These are phyloP conservation scores for Lipomyces mesembrius DNA, from an alignment of 805 yeast species.

Conservation along the genomic window DNA sequence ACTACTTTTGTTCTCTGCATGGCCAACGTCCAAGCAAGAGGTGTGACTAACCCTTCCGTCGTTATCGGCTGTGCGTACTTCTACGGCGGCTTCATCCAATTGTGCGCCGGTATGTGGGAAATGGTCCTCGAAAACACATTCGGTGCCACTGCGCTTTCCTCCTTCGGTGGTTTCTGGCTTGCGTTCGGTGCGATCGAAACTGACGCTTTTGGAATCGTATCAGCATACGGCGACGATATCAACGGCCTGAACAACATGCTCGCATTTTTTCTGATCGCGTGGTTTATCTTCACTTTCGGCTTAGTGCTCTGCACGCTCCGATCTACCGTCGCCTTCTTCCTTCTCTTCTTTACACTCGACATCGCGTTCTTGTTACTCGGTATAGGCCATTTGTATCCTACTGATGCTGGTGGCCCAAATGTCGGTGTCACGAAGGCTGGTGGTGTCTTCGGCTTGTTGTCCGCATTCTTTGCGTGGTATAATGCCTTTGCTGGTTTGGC, in stretches of 20 bases:
- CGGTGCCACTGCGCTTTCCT: constrained; percentile 66
- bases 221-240: constrained; percentile 54
- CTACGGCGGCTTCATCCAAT: constrained; percentile 66
- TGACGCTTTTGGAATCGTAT: constrained; percentile 62
- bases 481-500: constrained; percentile 69
- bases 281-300: constrained; percentile 66
- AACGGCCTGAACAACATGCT: constrained; percentile 52
- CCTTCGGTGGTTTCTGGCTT: constrained; percentile 75
- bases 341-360: constrained; percentile 57
- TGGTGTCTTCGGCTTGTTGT: constrained; percentile 63
- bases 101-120: constrained; percentile 71
- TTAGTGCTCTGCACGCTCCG: constrained; percentile 60
- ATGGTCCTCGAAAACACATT: constrained; percentile 66
- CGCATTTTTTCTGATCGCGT: constrained; percentile 64
- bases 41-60: constrained; percentile 56
- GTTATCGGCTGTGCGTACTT: constrained; percentile 63
- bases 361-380: constrained; percentile 62
- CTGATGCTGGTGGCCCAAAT: constrained; percentile 22
- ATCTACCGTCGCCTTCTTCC: constrained; percentile 67
- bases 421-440: constrained; percentile 56
- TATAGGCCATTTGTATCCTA: constrained; percentile 54
- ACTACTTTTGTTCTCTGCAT: constrained; percentile 65
- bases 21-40: constrained; percentile 60
- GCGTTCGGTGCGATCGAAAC: constrained; percentile 64
- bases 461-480: constrained; percentile 63